Conservation (phyloP, 352 stramenopile genomes). For the Phytophthora ramorum region DNA sequence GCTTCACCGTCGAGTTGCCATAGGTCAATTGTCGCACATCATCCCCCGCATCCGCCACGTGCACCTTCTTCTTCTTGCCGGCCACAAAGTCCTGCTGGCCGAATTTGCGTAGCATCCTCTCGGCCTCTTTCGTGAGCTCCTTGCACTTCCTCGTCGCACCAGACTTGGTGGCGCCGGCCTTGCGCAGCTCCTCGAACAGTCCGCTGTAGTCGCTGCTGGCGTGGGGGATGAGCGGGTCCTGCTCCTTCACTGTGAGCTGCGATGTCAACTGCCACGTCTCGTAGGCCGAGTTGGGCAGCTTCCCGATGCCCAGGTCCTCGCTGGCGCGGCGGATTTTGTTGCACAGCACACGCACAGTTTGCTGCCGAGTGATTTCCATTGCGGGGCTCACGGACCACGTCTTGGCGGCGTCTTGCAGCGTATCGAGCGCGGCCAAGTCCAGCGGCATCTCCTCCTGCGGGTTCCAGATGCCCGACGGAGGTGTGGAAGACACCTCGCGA, state of each 20-base stretch:
- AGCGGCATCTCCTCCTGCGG: constrained; percentile 48
- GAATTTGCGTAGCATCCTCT: constrained; percentile 63
- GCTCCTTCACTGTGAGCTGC: constrained; percentile 69
- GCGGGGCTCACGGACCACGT: constrained; percentile 42
- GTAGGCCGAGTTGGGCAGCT: constrained; percentile 84
- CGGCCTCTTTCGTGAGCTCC: constrained; percentile 58
- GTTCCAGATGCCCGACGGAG: constrained; percentile 57
- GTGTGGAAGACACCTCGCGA: constrained; percentile 24
- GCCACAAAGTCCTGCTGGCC: constrained; percentile 48
- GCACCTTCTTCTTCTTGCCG: constrained; percentile 60
- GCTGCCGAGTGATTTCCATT: constrained; percentile 75
- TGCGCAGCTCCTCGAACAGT: constrained; percentile 75
- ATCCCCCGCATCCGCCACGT: constrained; percentile 40
- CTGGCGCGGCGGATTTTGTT: constrained; percentile 68
- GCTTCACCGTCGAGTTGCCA: constrained; percentile 72
- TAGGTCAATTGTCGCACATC: constrained; percentile 66
- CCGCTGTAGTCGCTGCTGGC: constrained; percentile 73
- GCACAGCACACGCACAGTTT: constrained; percentile 71
- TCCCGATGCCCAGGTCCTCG: constrained; percentile 80
- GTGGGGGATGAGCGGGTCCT: constrained; percentile 79
- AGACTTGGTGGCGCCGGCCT: constrained; percentile 68
- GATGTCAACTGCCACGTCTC: constrained; percentile 89
- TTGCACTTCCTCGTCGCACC: constrained; percentile 74
- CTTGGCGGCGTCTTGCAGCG: constrained; percentile 21
- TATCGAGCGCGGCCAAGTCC: constrained; percentile 15